phyloP scores from a whole-genome alignment of 331 rosid genomes.

The Prunus yedoensis region DNA sequence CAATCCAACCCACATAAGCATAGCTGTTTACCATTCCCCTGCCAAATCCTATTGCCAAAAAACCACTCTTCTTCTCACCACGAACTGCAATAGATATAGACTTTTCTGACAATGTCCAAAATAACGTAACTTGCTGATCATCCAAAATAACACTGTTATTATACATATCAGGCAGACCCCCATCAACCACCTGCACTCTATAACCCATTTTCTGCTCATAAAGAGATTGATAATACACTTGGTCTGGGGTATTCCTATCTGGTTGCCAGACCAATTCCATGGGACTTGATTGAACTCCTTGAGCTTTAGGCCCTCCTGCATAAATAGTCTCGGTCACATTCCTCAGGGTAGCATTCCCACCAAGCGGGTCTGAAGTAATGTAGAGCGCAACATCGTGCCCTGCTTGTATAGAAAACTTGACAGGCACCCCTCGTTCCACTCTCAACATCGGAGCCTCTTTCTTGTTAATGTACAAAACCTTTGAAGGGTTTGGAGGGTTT shows the following conservation, averaged over 20 bases:
- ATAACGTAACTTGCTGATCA: constrained; percentile 90
- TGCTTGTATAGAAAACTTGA: constrained; percentile 78
- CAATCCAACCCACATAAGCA: constrained; percentile 87
- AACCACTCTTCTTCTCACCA: constrained; percentile 87
- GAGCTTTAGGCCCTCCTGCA: constrained; percentile 77
- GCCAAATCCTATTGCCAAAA: constrained; percentile 88
- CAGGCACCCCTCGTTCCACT: constrained; percentile 89
- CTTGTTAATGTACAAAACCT: constrained; percentile 82
- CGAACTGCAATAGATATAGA: constrained; percentile 84
- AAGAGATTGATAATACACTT: constrained; percentile 69
- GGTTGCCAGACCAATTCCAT: constrained; percentile 76
- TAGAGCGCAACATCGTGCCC: constrained; percentile 86
- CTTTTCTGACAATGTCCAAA: constrained; percentile 73
- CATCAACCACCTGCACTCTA: constrained; percentile 91
- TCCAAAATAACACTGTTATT: constrained; percentile 84
- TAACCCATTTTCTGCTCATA: constrained; percentile 88
- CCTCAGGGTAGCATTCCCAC: constrained; percentile 85
- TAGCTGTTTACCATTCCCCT: constrained; percentile 71
- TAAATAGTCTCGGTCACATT: constrained; percentile 68
- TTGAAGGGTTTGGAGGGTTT: constrained; percentile 79
- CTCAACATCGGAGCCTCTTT: constrained; percentile 88
- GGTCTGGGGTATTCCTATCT: constrained; percentile 80
- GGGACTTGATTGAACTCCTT: constrained; percentile 89
- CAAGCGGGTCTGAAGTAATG: constrained; percentile 78
- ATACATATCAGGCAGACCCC: constrained; percentile 92